Percentiles rank a stretch among this genome's conserved stretches.
Evolutionary conservation across 2,329 filamentous ascomycete species (phyloP).

Genomic region (Fusarium tupiense): DNA sequence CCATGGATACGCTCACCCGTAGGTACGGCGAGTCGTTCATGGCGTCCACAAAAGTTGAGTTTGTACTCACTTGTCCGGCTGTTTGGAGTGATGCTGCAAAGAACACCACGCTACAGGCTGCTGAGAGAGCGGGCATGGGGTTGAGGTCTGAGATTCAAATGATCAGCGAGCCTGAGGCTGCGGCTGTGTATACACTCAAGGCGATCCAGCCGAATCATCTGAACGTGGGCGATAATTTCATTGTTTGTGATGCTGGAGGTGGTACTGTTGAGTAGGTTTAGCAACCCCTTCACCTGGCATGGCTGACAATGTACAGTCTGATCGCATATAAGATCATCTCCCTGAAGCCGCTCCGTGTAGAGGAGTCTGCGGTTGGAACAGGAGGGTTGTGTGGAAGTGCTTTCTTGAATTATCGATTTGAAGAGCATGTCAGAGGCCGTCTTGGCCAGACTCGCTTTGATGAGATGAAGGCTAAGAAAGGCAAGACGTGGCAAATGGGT

Average conservation of each 20-base stretch:
- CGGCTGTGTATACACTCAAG: constrained; percentile 82
- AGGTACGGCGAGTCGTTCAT: constrained; percentile 84
- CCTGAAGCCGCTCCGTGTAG: constrained; percentile 74
- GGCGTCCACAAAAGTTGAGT: constrained; percentile 78
- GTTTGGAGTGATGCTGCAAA: constrained; percentile 90
- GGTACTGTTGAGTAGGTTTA: constrained; percentile 71
- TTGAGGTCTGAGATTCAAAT: constrained; percentile 75
- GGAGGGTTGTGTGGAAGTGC: constrained; percentile 81
- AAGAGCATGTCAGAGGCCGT: constrained; percentile 76
- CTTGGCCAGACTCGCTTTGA: constrained; percentile 75
- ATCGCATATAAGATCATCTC: constrained; percentile 86
- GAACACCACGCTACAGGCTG: constrained; percentile 81
- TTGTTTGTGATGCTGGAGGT: constrained; percentile 71
- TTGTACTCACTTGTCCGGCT: constrained; percentile 82
- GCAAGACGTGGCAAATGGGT: constrained; percentile 83
- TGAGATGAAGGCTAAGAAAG: constrained; percentile 80
- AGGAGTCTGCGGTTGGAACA: constrained; percentile 82
- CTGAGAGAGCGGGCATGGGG: constrained; percentile 82
- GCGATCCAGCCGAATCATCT: constrained; percentile 81
- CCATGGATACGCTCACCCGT: constrained; percentile 78
- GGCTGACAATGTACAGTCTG: constrained; percentile 55
- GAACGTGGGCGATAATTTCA: constrained; percentile 72
- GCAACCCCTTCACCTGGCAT: background rate
- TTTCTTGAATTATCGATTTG: constrained; percentile 83
- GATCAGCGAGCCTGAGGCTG: constrained; percentile 83